Percentiles rank a stretch among this genome's conserved stretches.
Evolutionary conservation across 1,284 basidiomycete species (phyloP).

Genomic region (Phellopilus nigrolimitatus): DNA sequence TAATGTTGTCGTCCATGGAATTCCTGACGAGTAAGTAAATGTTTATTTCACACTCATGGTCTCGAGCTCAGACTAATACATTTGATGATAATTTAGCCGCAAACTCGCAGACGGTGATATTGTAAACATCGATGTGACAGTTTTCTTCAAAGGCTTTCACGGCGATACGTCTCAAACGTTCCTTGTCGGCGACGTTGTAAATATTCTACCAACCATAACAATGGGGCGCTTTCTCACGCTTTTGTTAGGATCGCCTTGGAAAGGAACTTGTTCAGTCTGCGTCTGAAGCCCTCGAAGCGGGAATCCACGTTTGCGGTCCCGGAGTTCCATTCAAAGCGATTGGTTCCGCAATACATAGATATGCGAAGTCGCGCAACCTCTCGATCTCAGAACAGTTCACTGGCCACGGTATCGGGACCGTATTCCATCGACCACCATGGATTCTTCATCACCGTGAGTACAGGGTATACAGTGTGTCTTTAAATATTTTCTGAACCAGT

Average conservation of each 20-base stretch:
- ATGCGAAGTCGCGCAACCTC: slow-evolving; percentile 41
- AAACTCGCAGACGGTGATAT: slow-evolving; percentile 77
- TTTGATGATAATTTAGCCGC: slow-evolving; percentile 44
- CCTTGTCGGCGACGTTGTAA: slow-evolving; percentile 69
- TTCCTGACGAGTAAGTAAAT: slow-evolving; percentile 75
- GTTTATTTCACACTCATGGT: no score
- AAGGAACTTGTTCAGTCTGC: slow-evolving; percentile 58
- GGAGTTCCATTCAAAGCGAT: slow-evolving; percentile 71
- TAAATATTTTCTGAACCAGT: no score
- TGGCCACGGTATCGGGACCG: slow-evolving; percentile 84
- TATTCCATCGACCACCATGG: slow-evolving; percentile 83
- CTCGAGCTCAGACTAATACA: slow-evolving; percentile 4
- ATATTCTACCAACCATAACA: slow-evolving; percentile 21
- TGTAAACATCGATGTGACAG: slow-evolving; percentile 80
- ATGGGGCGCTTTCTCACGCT: not conserved
- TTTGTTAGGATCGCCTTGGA: slow-evolving; percentile 58
- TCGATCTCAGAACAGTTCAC: slow-evolving; percentile 73
- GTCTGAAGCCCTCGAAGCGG: slow-evolving; percentile 63
- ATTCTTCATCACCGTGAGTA: slow-evolving; percentile 66
- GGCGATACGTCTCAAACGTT: slow-evolving; percentile 85
- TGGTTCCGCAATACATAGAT: slow-evolving; percentile 67
- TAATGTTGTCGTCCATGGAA: slow-evolving; percentile 82
- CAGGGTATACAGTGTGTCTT: not conserved
- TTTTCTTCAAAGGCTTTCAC: slow-evolving; percentile 76
- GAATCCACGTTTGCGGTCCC: slow-evolving; percentile 74